Evolutionary conservation across 2,329 filamentous ascomycete genomes (phyloP), one percentile per base, ranked within the genome.

Genomic region (Neofusicoccum parvum): DNA sequence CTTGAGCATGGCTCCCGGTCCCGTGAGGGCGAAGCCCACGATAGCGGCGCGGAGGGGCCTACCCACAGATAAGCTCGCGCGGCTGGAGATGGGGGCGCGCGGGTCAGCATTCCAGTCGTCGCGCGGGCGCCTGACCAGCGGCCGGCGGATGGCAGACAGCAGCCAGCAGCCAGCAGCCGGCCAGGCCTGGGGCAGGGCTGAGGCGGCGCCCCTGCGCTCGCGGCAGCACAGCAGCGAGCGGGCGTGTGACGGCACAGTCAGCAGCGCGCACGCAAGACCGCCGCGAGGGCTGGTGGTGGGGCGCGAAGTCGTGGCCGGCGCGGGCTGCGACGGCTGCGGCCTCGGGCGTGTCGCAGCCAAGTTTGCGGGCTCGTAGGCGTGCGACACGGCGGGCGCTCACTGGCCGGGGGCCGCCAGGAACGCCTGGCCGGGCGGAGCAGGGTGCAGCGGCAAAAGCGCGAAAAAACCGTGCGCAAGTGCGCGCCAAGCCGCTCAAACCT

Each of bases 171-270:
- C 27, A 32, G 27, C 27, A 32, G 27, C 27, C 27, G 7, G 23
- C 23, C 23, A 23, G 23, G 23, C 23, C 23, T 56, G 51, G 37
- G 12, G 39, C 54, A 46, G 54, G 54, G 54, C 54, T 58, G 54
- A 58, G 23, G 39, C 12, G 36, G 14, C 54, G 56, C 53, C 53
- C 53, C 53, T 58, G 53, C 53, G 53, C 45, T 58, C 53, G 12
- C 23, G 20, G 36, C 51, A 41, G 51, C 10, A 32, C 36, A n/a
- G 15, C 20, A 17, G 34, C 6, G 34, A 12, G 53, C 27, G 53
- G 36, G 51, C 51, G 51, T 54, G 51, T 54, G 53, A 56, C 53
- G 53, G 53, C 46, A 56, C 53, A 56, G 53, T 56, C 53, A 56
- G 53, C 53, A 54, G 50, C 50, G 50, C 50, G 50, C 50, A 53